phyloP scores from a whole-genome alignment of 495 filamentous ascomycete genomes.

The Pyrenula massariospora region DNA sequence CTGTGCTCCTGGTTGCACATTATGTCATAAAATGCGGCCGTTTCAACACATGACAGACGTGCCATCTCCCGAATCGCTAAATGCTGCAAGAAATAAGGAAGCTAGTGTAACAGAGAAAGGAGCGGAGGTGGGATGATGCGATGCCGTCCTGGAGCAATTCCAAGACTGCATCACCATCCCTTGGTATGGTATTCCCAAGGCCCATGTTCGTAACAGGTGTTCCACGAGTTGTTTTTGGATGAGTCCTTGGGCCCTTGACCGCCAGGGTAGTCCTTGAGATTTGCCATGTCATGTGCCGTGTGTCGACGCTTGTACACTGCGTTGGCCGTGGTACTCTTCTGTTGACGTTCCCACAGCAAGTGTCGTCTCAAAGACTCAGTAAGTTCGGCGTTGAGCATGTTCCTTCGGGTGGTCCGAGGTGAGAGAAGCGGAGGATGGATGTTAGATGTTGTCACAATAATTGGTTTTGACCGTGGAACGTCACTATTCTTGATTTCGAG shows the following conservation, averaged over 20 bases:
- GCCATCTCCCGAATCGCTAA: not conserved
- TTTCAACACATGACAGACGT: not conserved
- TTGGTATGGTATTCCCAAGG: constrained; percentile 59
- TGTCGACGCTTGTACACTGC: constrained; percentile 85
- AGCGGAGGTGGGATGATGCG: too few relatives aligned
- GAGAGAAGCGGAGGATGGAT: constrained; percentile 62
- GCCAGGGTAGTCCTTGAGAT: constrained; percentile 63
- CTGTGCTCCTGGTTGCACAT: not conserved
- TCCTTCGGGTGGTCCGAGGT: constrained; percentile 82
- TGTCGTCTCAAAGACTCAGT: constrained; percentile 69
- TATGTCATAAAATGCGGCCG: not conserved
- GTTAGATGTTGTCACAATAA: constrained; percentile 60
- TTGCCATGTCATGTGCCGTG: constrained; percentile 79
- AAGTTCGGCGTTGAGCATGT: constrained; percentile 94
- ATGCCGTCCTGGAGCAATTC: not conserved
- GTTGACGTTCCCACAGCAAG: constrained; percentile 76
- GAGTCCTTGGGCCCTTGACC: constrained; percentile 27
- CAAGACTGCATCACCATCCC: constrained; percentile 41
- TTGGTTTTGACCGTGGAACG: constrained; percentile 73
- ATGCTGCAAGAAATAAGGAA: not conserved
- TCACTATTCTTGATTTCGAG: constrained; percentile 47
- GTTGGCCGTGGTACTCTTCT: constrained; percentile 79
- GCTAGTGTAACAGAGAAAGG: not conserved
- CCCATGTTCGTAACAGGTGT: constrained; percentile 53
- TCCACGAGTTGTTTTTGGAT: constrained; percentile 49